phyloP scores from a whole-genome alignment of 148 eudicot species.

The Vaccinium vitisidaea region DNA sequence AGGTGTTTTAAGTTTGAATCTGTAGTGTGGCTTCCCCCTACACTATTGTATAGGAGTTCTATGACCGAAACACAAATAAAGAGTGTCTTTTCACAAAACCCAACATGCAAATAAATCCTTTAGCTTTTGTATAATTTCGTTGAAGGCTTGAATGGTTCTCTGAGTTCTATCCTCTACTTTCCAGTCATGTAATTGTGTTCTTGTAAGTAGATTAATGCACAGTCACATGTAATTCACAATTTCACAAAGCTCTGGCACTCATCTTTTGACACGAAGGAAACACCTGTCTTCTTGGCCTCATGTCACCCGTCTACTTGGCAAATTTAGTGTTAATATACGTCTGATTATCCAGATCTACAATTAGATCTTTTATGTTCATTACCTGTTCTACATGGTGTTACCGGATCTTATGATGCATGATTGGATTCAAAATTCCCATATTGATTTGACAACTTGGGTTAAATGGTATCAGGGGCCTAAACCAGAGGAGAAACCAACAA shows the following conservation, averaged over 20 bases:
- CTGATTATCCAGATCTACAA: not conserved
- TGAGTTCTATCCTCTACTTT: not conserved
- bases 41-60: not conserved
- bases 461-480: slow-evolving; percentile 58
- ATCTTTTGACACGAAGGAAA: not conserved
- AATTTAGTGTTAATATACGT: not conserved
- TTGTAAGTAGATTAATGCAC: not conserved
- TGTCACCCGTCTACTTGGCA: not conserved
- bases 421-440: not conserved
- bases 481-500: slow-evolving; percentile 46
- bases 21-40: not conserved
- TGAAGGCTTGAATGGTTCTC: not conserved
- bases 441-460: not conserved
- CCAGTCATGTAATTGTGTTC: not conserved
- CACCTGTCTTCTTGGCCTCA: not conserved
- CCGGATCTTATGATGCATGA: not conserved
- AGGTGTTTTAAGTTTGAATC: not conserved
- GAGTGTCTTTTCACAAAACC: not conserved
- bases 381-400: not conserved
- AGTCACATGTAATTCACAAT: not conserved
- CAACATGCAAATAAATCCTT: not conserved
- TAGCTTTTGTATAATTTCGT: not conserved
- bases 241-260: not conserved
- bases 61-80: not conserved
- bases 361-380: not conserved